phyloP scores from a whole-genome alignment of 2,329 filamentous ascomycete genomes.

The Fusarium kyushuense region DNA sequence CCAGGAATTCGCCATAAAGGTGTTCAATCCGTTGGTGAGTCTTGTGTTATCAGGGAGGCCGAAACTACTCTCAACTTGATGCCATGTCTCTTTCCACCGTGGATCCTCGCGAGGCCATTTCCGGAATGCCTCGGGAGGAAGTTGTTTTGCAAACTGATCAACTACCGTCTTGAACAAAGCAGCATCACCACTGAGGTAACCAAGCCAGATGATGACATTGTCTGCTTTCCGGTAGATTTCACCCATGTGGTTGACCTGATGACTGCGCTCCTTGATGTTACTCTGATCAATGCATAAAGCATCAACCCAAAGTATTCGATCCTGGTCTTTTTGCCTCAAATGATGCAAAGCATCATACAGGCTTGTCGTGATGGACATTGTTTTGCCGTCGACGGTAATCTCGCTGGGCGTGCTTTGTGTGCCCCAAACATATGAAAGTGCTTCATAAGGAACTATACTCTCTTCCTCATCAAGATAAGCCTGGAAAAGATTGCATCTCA shows the following conservation, averaged over 20 bases:
- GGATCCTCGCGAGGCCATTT: not conserved
- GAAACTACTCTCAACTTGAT: rapidly evolving
- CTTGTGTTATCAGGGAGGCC: rapidly evolving
- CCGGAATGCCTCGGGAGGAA: not conserved
- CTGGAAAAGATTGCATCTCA: not conserved
- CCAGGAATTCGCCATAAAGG: not conserved
- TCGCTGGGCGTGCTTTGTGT: rapidly evolving
- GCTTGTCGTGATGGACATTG: not conserved
- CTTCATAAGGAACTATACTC: not conserved
- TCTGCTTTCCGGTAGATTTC: not conserved
- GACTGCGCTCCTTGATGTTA: conserved; percentile 12
- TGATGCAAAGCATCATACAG: not conserved
- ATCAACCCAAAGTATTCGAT: conserved; percentile 17
- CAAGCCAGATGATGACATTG: conserved; percentile 5
- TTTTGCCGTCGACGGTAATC: not conserved
- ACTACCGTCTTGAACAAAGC: rapidly evolving
- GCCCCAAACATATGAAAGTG: conserved; percentile 19
- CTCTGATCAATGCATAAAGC: conserved; percentile 23
- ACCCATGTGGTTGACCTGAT: conserved; percentile 18
- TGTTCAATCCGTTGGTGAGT: rapidly evolving
- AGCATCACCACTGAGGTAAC: rapidly evolving
- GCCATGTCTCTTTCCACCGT: conserved; percentile 1
- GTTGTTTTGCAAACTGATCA: rapidly evolving
- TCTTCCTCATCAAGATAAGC: not conserved
- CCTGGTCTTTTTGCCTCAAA: not conserved